These are phyloP conservation scores for Cercophora scortea DNA, from an alignment of 495 filamentous ascomycete species.

Conservation along the genomic window DNA sequence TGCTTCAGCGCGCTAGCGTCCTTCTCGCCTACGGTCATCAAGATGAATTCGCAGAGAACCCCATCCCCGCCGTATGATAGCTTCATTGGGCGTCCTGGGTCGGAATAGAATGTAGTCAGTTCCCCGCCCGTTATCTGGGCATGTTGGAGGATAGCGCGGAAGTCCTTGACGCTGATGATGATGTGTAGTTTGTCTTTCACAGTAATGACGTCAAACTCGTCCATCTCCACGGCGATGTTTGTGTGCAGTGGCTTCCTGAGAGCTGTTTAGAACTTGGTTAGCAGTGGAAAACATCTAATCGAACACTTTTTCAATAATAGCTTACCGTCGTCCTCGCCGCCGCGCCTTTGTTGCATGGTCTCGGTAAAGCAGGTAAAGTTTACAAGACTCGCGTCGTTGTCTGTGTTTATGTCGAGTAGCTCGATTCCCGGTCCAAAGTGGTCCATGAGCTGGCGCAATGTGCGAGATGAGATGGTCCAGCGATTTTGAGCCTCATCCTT, in stretches of 20 bases:
- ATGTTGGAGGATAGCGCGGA: slow-evolving; percentile 81
- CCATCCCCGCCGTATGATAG: slow-evolving; percentile 68
- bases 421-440: slow-evolving; percentile 90
- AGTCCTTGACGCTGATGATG: slow-evolving; percentile 88
- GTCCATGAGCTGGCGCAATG: slow-evolving; percentile 76
- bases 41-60: slow-evolving; percentile 74
- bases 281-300: background rate
- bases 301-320: too few species aligned
- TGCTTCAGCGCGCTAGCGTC: slow-evolving; percentile 32
- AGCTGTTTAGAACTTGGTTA: slow-evolving; percentile 50
- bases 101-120: slow-evolving; percentile 71
- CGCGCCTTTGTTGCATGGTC: slow-evolving; percentile 48
- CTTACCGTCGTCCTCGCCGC: slow-evolving; percentile 15
- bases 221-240: slow-evolving; percentile 74
- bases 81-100: slow-evolving; percentile 75
- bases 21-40: slow-evolving; percentile 90
- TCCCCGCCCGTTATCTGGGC: slow-evolving; percentile 66
- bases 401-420: slow-evolving; percentile 78
- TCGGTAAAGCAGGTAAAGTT: slow-evolving; percentile 95
- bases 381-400: slow-evolving; percentile 40
- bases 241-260: slow-evolving; percentile 93
- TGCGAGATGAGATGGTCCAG: slow-evolving; percentile 70
- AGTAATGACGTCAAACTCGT: slow-evolving; percentile 77
- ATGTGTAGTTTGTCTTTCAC: slow-evolving; percentile 74
- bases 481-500: slow-evolving; percentile 56